These are phyloP conservation scores for Pseudocercospora macadamiae DNA, from an alignment of 2,329 filamentous ascomycete genomes.

Conservation along the genomic window DNA sequence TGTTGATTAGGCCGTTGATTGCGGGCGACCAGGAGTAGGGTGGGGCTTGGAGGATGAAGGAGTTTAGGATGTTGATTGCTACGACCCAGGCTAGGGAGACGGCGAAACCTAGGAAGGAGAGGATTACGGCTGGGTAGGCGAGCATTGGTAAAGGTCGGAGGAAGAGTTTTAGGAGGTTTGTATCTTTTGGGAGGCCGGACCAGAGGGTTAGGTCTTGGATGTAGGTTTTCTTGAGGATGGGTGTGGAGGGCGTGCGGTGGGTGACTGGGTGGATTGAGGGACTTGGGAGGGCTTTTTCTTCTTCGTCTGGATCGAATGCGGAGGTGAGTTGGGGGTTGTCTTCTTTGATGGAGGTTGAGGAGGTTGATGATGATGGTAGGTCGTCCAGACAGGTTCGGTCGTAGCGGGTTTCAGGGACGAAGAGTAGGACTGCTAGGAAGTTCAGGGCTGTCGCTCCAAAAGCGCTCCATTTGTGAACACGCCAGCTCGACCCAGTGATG, in stretches of 20 bases:
- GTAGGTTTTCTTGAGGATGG: slow-evolving; percentile 39
- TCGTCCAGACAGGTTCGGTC: slow-evolving; percentile 28
- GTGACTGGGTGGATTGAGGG: slow-evolving; percentile 7
- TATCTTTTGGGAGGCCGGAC: slow-evolving; percentile 36
- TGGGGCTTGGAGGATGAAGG: slow-evolving; percentile 45
- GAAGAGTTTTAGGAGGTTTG: slow-evolving; percentile 41
- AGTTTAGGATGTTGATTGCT: slow-evolving; percentile 44
- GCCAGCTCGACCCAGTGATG: slow-evolving; percentile 44
- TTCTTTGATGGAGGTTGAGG: background rate
- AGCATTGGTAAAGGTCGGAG: slow-evolving; percentile 43
- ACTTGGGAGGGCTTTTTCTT: slow-evolving; percentile 22
- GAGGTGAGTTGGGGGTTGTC: too few species aligned
- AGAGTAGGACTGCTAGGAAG: slow-evolving; percentile 41
- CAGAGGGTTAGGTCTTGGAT: slow-evolving; percentile 40
- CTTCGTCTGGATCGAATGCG: too few species aligned
- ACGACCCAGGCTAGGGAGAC: slow-evolving; percentile 44
- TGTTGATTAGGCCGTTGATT: slow-evolving; percentile 46
- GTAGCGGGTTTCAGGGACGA: slow-evolving; percentile 45
- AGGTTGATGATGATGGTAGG: background rate
- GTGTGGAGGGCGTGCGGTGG: slow-evolving; percentile 5
- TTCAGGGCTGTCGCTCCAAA: slow-evolving; percentile 39
- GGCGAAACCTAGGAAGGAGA: slow-evolving; percentile 43
- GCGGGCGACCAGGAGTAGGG: slow-evolving; percentile 43
- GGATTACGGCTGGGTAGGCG: slow-evolving; percentile 43
- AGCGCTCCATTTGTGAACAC: slow-evolving; percentile 47